Conservation (phyloP, 805 yeast genomes). For the Sungouiella blattae region DNA sequence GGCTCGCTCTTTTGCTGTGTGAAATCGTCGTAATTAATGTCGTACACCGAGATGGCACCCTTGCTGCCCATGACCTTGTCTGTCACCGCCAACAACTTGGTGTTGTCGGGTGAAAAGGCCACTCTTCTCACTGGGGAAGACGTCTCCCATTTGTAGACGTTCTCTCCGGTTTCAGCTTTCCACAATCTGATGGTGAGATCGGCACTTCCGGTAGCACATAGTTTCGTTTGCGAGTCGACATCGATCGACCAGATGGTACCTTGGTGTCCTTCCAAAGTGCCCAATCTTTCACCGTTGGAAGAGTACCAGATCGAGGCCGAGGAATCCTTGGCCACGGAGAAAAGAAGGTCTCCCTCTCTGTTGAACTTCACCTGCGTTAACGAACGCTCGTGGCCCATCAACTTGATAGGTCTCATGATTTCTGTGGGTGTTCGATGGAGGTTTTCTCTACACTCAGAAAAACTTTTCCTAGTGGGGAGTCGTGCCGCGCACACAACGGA, state of each 20-base stretch:
- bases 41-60: constrained; percentile 71
- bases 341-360: constrained; percentile 89
- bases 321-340: constrained; percentile 89
- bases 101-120: constrained; percentile 74
- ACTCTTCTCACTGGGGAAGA: constrained; percentile 90
- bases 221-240: constrained; percentile 64
- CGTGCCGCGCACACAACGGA: constrained; percentile 7
- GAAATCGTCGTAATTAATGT: constrained; percentile 49
- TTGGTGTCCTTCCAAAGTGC: constrained; percentile 77
- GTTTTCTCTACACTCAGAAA: too few relatives aligned
- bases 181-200: constrained; percentile 84
- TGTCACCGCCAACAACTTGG: constrained; percentile 67
- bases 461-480: constrained; percentile 6
- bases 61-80: constrained; percentile 90
- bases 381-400: constrained; percentile 97
- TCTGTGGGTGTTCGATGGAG: too few relatives aligned
- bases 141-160: constrained; percentile 66
- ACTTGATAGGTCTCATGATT: constrained; percentile 48
- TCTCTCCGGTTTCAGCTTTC: constrained; percentile 76
- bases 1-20: constrained; percentile 53
- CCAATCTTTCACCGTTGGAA: constrained; percentile 93
- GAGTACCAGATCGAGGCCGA: constrained; percentile 92
- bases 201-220: constrained; percentile 85
- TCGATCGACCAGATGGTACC: constrained; percentile 97
- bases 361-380: constrained; percentile 94